These are phyloP conservation scores for Solanum paucissectum DNA, from an alignment of 257 asterid genomes.

Conservation along the genomic window DNA sequence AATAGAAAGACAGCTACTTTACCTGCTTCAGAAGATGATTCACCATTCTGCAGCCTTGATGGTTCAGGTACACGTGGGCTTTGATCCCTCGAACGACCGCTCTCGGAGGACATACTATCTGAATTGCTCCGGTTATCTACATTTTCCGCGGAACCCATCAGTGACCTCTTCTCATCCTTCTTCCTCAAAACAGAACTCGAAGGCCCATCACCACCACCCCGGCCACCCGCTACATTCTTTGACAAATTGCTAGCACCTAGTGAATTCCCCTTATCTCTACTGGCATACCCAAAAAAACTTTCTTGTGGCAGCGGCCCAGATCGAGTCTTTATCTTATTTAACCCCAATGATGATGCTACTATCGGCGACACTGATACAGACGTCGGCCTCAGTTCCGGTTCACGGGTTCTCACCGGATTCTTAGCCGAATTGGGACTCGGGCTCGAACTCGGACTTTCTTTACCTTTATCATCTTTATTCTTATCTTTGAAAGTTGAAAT, in stretches of 20 bases:
- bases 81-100: slow-evolving; percentile 66
- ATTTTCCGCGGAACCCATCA: slow-evolving; percentile 6
- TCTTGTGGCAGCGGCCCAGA: slow-evolving; percentile 99
- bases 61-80: slow-evolving; percentile 58
- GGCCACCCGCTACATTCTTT: slow-evolving; percentile 33
- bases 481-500: not conserved
- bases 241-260: slow-evolving; percentile 81
- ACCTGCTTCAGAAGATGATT: slow-evolving; percentile 81
- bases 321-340: slow-evolving; percentile 97
- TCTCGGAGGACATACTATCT: slow-evolving; percentile 57
- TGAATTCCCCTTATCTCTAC: slow-evolving; percentile 57
- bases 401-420: not conserved
- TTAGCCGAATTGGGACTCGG: not conserved
- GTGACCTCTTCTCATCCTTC: slow-evolving; percentile 6
- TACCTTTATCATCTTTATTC: slow-evolving; percentile 44
- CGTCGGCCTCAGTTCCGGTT: slow-evolving; percentile 16
- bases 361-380: slow-evolving; percentile 59
- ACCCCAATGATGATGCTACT: slow-evolving; percentile 92
- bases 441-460: slow-evolving; percentile 14
- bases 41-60: slow-evolving; percentile 67
- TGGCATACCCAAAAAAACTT: slow-evolving; percentile 71
- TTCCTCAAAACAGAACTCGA: slow-evolving; percentile 7
- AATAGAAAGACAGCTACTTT: slow-evolving; percentile 1
- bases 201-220: slow-evolving; percentile 11
- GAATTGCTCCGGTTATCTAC: slow-evolving; percentile 53